phyloP scores from a whole-genome alignment of 108 stramenopile species.

The Skeletonema tropicum region DNA sequence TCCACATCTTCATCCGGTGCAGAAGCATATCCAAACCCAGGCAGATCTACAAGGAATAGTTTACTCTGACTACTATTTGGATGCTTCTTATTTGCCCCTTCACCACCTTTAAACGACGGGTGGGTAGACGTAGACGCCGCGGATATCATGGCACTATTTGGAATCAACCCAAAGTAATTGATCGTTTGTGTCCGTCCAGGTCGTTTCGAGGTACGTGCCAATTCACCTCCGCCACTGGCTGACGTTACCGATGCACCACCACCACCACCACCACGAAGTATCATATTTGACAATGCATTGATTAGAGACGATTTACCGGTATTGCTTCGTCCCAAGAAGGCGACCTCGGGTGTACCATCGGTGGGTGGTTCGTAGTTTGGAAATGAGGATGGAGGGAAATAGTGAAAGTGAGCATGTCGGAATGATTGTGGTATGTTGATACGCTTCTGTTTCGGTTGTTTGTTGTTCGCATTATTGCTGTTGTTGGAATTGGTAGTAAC shows the following conservation, averaged over 20 bases:
- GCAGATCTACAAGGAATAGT: constrained; percentile 70
- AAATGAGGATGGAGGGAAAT: constrained; percentile 63
- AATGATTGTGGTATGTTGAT: constrained; percentile 42
- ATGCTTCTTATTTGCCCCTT: not conserved
- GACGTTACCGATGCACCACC: not conserved
- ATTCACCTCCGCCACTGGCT: constrained; percentile 49
- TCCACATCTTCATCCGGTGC: constrained; percentile 72
- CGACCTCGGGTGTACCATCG: constrained; percentile 78
- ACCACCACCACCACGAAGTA: constrained; percentile 48
- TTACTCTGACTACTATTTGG: constrained; percentile 17
- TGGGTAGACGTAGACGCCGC: not conserved
- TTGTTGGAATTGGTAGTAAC: not conserved
- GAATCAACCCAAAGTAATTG: constrained; percentile 82
- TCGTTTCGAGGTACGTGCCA: constrained; percentile 80
- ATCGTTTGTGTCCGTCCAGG: constrained; percentile 94
- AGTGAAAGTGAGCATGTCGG: constrained; percentile 49
- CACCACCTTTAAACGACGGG: not conserved
- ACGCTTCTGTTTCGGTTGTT: not conserved
- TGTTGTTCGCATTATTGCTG: not conserved
- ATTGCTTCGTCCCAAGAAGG: constrained; percentile 93
- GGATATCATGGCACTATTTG: constrained; percentile 10
- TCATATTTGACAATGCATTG: constrained; percentile 62
- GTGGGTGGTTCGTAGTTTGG: constrained; percentile 58
- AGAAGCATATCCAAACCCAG: constrained; percentile 82
- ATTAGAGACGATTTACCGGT: constrained; percentile 93